A percentile compares a stretch with the other conserved stretches of the same genome.
These are phyloP conservation scores for Achaetomium macrosporum DNA, from an alignment of 2,329 filamentous ascomycete species.

Conservation along the genomic window DNA sequence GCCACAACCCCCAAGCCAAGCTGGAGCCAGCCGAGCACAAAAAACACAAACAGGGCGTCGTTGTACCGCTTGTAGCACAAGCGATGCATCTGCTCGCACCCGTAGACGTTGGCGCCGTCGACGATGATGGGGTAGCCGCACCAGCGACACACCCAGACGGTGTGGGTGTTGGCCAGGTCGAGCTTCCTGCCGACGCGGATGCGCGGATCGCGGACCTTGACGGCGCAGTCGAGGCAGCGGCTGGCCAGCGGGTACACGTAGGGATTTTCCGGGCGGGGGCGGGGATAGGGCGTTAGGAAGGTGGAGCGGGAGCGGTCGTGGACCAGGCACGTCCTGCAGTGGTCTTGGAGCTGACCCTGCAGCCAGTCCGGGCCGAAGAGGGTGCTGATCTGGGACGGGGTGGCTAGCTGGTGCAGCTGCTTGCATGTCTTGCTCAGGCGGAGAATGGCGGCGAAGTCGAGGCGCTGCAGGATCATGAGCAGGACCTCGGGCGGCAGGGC, in stretches of 20 bases:
- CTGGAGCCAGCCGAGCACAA: conserved; percentile 36
- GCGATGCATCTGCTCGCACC: conserved; percentile 37
- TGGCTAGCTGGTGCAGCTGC: conserved; percentile 32
- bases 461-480: conserved; percentile 35
- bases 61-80: conserved; percentile 36
- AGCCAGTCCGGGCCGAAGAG: conserved; percentile 32
- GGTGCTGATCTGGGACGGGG: conserved; percentile 31
- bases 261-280: conserved; percentile 27
- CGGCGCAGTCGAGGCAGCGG: conserved; percentile 37
- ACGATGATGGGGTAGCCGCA: conserved; percentile 37
- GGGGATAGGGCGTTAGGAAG: conserved; percentile 30
- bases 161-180: conserved; percentile 31
- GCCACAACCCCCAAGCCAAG: conserved; percentile 31
- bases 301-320: conserved; percentile 28
- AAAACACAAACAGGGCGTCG: conserved; percentile 33
- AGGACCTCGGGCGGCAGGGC: conserved; percentile 39
- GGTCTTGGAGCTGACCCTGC: conserved; percentile 30
- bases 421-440: conserved; percentile 38
- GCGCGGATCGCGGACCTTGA: conserved; percentile 30
- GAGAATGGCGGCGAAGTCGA: conserved; percentile 40
- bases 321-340: conserved; percentile 37
- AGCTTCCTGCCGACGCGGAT: conserved; percentile 35
- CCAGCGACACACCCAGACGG: conserved; percentile 39
- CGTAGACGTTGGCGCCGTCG: conserved; percentile 28
- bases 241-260: conserved; percentile 37